A percentile compares a stretch with the other conserved stretches of the same genome.
phyloP scores from a whole-genome alignment of 495 filamentous ascomycete genomes.

The Cryomyces minteri region DNA sequence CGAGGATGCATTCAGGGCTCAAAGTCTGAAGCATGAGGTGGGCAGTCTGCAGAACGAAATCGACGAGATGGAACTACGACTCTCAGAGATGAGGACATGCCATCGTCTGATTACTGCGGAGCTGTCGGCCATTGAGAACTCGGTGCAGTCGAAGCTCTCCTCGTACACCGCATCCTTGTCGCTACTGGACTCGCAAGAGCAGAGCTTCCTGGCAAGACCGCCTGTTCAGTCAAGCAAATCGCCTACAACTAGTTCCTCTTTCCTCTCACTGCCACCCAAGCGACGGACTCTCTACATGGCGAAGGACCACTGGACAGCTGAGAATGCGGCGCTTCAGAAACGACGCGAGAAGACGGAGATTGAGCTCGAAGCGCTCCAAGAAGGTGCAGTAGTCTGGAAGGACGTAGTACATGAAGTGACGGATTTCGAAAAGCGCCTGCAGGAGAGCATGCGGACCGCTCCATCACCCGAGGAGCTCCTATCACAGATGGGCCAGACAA shows the following conservation, averaged over 20 bases:
- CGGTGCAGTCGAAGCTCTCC: slow-evolving; percentile 38
- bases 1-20: slow-evolving; percentile 13
- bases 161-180: slow-evolving; percentile 36
- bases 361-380: slow-evolving; percentile 63
- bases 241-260: slow-evolving; percentile 12
- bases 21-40: slow-evolving; percentile 19
- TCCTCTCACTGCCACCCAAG: slow-evolving; percentile 35
- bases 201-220: slow-evolving; percentile 29
- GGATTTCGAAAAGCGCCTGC: slow-evolving; percentile 48
- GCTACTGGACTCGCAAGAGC: slow-evolving; percentile 34
- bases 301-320: slow-evolving; percentile 52
- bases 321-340: slow-evolving; percentile 36
- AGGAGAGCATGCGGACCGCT: slow-evolving; percentile 28
- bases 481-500: slow-evolving; percentile 34
- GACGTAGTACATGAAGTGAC: slow-evolving; percentile 42
- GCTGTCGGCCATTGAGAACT: slow-evolving; percentile 44
- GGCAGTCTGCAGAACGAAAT: slow-evolving; percentile 21
- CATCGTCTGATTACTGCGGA: slow-evolving; percentile 40
- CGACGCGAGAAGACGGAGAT: slow-evolving; percentile 40
- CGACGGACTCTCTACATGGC: slow-evolving; percentile 64
- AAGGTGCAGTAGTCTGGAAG: slow-evolving; percentile 69
- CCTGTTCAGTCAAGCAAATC: slow-evolving; percentile 32
- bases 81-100: slow-evolving; percentile 47
- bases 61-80: slow-evolving; percentile 38
- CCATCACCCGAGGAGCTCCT: slow-evolving; percentile 21